Percentiles rank a stretch among this genome's conserved stretches.
phyloP scores from a whole-genome alignment of 192 early-diverging fungal species.

The Coemansia reversa region DNA sequence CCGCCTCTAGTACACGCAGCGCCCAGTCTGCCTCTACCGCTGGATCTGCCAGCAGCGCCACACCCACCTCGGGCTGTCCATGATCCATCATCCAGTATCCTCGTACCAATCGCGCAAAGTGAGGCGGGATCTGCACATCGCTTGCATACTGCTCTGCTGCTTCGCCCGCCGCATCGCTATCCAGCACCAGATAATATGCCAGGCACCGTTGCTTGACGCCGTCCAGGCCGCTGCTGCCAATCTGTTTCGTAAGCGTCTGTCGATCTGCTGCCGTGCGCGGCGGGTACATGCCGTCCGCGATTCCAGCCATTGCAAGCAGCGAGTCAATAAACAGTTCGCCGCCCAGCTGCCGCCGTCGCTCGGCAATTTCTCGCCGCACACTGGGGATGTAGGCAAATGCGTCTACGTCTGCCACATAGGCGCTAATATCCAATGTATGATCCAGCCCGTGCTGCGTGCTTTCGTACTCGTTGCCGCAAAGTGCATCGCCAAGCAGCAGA shows the following conservation, averaged over 20 bases:
- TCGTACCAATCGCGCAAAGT: conserved; percentile 45
- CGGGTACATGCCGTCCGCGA: conserved; percentile 27
- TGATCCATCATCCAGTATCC: conserved; percentile 57
- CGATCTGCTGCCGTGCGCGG: conserved; percentile 27
- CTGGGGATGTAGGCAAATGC: conserved; percentile 26
- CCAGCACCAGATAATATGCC: conserved; percentile 44
- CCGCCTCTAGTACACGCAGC: conserved; percentile 34
- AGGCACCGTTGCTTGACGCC: conserved; percentile 46
- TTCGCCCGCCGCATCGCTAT: conserved; percentile 11
- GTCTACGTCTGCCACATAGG: conserved; percentile 5
- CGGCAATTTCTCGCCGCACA: conserved; percentile 21
- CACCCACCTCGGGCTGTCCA: conserved; percentile 19
- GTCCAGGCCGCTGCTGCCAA: conserved; percentile 36
- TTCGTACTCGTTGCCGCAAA: background rate
- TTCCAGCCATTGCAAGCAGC: conserved; percentile 35
- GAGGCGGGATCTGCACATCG: conserved; percentile 34
- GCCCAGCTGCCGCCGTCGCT: conserved; percentile 41
- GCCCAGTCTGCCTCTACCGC: conserved; percentile 51
- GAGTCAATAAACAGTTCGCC: conserved; percentile 51
- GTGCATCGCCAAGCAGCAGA: conserved; percentile 24
- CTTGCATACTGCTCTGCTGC: conserved; percentile 24
- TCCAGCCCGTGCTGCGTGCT: conserved; percentile 1
- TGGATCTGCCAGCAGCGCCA: conserved; percentile 46
- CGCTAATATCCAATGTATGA: conserved; percentile 1
- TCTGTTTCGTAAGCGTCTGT: conserved; percentile 12